Evolutionary conservation across 2,329 filamentous ascomycete genomes (phyloP).

Genomic region (Pyricularia pennisetigena): DNA sequence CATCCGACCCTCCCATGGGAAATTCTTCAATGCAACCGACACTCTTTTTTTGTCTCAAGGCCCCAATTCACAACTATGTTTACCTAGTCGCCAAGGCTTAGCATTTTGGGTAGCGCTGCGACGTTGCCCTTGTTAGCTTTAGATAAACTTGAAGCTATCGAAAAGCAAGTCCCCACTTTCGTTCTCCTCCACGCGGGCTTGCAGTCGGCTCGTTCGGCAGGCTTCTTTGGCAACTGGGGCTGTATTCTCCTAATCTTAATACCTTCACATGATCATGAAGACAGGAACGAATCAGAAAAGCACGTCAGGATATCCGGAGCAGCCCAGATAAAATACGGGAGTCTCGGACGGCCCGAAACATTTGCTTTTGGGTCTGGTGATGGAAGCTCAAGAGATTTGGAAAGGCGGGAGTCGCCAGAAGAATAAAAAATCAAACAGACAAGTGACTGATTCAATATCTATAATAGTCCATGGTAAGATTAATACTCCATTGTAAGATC

Average conservation of each 20-base stretch:
- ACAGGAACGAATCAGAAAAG: neutral
- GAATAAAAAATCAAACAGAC: neutral
- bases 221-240: neutral
- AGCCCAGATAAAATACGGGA: neutral
- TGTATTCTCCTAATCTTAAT: neutral
- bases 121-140: neutral
- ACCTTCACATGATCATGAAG: neutral
- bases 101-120: neutral
- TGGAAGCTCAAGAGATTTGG: neutral
- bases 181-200: neutral
- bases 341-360: neutral
- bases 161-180: neutral
- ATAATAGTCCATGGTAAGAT: neutral
- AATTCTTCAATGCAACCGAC: neutral
- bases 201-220: neutral
- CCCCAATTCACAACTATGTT: neutral
- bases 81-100: neutral
- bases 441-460: neutral
- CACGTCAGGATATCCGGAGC: neutral
- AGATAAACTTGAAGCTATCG: neutral
- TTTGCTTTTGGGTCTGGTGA: neutral
- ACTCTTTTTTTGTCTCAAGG: too few relatives aligned
- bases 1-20: neutral
- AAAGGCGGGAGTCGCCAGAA: neutral
- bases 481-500: neutral